A percentile compares a stretch with the other conserved stretches of the same genome.
These are phyloP conservation scores for thale cress (Arabidopsis thaliana) DNA, from an alignment of 345 rosid species.

Conservation along the genomic window DNA sequence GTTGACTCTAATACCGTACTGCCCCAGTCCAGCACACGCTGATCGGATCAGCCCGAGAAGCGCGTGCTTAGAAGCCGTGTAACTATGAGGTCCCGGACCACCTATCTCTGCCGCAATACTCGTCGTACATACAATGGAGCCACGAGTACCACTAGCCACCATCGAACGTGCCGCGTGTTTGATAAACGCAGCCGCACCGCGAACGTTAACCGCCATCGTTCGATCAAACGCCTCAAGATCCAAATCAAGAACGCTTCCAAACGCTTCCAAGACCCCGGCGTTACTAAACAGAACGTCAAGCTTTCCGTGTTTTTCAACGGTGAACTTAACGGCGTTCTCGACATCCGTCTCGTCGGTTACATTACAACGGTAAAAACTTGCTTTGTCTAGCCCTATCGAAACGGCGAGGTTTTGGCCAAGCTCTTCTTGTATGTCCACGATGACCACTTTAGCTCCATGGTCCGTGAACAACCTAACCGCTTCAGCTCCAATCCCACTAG, in stretches of 20 bases:
- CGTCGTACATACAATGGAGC: slow-evolving; percentile 72
- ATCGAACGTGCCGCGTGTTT: slow-evolving; percentile 42
- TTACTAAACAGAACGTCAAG: slow-evolving; percentile 73
- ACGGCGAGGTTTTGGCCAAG: slow-evolving; percentile 56
- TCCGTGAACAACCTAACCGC: slow-evolving; percentile 63
- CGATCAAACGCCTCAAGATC: slow-evolving; percentile 57
- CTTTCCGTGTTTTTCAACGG: slow-evolving; percentile 53
- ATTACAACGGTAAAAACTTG: slow-evolving; percentile 61
- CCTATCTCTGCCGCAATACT: slow-evolving; percentile 61
- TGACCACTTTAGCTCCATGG: slow-evolving; percentile 73
- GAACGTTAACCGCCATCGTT: slow-evolving; percentile 63
- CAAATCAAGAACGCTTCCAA: slow-evolving; percentile 60
- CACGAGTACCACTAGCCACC: slow-evolving; percentile 60
- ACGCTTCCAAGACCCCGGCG: slow-evolving; percentile 65
- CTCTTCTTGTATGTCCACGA: slow-evolving; percentile 71
- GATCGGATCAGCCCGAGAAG: slow-evolving; percentile 65
- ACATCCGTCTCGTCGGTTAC: slow-evolving; percentile 68
- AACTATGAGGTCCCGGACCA: slow-evolving; percentile 70
- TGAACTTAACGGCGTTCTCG: slow-evolving; percentile 18
- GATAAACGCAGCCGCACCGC: slow-evolving; percentile 68
- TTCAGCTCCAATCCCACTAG: background rate
- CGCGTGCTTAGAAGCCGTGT: slow-evolving; percentile 73
- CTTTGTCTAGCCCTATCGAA: slow-evolving; percentile 54
- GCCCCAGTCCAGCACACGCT: slow-evolving; percentile 75
- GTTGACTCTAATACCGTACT: slow-evolving; percentile 77